phyloP scores from a whole-genome alignment of 2,329 filamentous ascomycete genomes.

The Akanthomyces muscarius region DNA sequence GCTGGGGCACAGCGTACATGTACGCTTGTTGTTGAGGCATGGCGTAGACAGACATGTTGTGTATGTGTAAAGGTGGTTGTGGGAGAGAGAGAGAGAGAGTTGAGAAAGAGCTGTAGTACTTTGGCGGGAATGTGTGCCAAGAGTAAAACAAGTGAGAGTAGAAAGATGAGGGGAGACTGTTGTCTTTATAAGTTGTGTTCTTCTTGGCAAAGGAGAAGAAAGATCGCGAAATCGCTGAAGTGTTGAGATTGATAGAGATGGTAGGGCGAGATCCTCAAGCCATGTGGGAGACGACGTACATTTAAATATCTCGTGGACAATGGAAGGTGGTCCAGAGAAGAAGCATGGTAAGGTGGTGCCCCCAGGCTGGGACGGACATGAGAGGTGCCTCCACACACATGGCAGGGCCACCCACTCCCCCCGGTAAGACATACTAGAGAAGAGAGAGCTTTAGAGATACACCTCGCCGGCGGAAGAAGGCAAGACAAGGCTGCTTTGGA shows the following conservation, averaged over 20 bases:
- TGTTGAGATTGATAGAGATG: slow-evolving; percentile 16
- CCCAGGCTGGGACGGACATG: slow-evolving; percentile 10
- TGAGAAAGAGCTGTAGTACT: not conserved
- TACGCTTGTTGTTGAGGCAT: slow-evolving; percentile 19
- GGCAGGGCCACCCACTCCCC: not conserved
- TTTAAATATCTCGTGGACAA: slow-evolving; percentile 17
- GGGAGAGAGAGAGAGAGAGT: not conserved
- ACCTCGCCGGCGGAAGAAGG: slow-evolving; percentile 8
- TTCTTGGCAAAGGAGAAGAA: slow-evolving; percentile 6
- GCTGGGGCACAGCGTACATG: slow-evolving; percentile 44
- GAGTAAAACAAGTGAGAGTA: not conserved
- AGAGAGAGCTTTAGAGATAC: not conserved
- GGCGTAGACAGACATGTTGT: slow-evolving; percentile 18
- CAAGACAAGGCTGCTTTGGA: slow-evolving; percentile 7
- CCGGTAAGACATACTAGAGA: slow-evolving; percentile 7
- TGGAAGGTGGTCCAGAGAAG: slow-evolving; percentile 3
- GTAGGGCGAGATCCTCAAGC: slow-evolving; percentile 18
- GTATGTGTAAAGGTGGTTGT: not conserved
- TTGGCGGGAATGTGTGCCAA: slow-evolving; percentile 3
- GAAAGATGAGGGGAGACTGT: not conserved
- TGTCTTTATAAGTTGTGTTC: slow-evolving; percentile 1
- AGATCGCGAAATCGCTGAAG: slow-evolving; percentile 13
- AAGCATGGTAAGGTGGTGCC: slow-evolving; percentile 1
- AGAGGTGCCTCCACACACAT: slow-evolving; percentile 12
- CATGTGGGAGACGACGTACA: slow-evolving; percentile 17